Evolutionary conservation across 192 early-diverging fungal species (phyloP), one percentile per base, ranked within the genome.

Genomic region (Allomyces macrogynus): DNA sequence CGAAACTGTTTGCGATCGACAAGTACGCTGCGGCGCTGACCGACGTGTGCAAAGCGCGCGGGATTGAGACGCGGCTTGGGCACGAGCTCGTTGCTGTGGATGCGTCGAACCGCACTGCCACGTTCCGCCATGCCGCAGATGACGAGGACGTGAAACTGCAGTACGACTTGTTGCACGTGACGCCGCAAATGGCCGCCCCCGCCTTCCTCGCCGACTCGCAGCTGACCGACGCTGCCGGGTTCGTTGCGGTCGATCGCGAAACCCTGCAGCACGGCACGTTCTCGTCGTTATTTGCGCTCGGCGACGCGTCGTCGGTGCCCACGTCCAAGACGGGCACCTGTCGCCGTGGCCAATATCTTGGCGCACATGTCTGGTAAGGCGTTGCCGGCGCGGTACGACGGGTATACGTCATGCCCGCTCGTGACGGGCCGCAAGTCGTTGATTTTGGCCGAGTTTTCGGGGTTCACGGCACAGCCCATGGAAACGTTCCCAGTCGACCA

Each of bases 401-500:
- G 90, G 64, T 92, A 92, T 73, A 88, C 89, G 42, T 82, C 80
- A 54, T 90, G 89, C 71, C 88, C 89, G 27, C 76, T 92, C 66
- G 80, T 92, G 64, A 87, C 87, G 42, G 88, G 88, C 32, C 81
- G 83, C 64, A 78, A 89, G 67, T 82, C 86, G 71, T 71, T 92
- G 43, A 86, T 92, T 24, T 76, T 92, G 66, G 90, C 90, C 49
- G 90, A 92, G 70, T 92, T 92, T 74, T 85, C 82, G 44, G 89
- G 86, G 10, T 89, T 87, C 72, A 79, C 81, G 26, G 81, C 79
- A 12, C 62, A 75, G 43, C 87, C 86, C 40, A 74, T 86, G 63
- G 85, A 92, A 72, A 92, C 90, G 7, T 89, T 90, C 77, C 84
- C 87, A 43, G 78, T 88, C 68, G 81, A 92, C 76, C 90, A 92